Evolutionary conservation across 352 stramenopile species (phyloP).

Genomic region (Pythium folliculosum): DNA sequence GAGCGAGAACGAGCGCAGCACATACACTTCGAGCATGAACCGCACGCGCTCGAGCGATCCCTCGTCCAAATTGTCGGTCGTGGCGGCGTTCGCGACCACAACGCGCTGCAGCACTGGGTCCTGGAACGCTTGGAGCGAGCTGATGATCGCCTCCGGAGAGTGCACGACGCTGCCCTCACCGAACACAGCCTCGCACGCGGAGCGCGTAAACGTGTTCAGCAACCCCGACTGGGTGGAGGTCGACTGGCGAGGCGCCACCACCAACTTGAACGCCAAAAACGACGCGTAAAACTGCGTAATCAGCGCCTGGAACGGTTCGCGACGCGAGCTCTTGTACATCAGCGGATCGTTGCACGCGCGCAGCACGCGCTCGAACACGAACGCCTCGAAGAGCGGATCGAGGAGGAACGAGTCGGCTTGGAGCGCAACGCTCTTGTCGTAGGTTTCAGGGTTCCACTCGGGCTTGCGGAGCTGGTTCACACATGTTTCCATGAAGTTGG

Average conservation of each 20-base stretch:
- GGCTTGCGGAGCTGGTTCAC: slow-evolving; percentile 18
- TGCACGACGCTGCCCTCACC: slow-evolving; percentile 46
- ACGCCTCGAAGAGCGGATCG: slow-evolving; percentile 45
- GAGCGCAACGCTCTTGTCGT: background rate
- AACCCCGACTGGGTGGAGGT: slow-evolving; percentile 13
- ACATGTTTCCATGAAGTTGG: slow-evolving; percentile 58
- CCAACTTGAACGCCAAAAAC: slow-evolving; percentile 24
- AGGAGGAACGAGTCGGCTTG: slow-evolving; percentile 39
- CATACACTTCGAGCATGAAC: slow-evolving; percentile 74
- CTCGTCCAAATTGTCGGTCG: slow-evolving; percentile 30
- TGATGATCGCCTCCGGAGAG: slow-evolving; percentile 72
- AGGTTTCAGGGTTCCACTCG: slow-evolving; percentile 4
- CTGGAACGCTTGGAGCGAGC: slow-evolving; percentile 64
- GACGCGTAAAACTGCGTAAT: slow-evolving; percentile 29
- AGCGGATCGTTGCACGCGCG: slow-evolving; percentile 65
- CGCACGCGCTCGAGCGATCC: slow-evolving; percentile 51
- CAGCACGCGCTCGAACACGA: slow-evolving; percentile 58
- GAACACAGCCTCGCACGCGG: slow-evolving; percentile 50
- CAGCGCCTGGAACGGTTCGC: slow-evolving; percentile 25
- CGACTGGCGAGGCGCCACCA: slow-evolving; percentile 4
- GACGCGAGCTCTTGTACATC: slow-evolving; percentile 65
- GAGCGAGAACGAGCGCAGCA: slow-evolving; percentile 75
- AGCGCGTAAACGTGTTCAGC: slow-evolving; percentile 33
- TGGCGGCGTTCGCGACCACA: background rate
- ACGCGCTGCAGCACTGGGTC: slow-evolving; percentile 25